Conservation (phyloP, 768 basidiomycete genomes). For the Suillus subalutaceus region DNA sequence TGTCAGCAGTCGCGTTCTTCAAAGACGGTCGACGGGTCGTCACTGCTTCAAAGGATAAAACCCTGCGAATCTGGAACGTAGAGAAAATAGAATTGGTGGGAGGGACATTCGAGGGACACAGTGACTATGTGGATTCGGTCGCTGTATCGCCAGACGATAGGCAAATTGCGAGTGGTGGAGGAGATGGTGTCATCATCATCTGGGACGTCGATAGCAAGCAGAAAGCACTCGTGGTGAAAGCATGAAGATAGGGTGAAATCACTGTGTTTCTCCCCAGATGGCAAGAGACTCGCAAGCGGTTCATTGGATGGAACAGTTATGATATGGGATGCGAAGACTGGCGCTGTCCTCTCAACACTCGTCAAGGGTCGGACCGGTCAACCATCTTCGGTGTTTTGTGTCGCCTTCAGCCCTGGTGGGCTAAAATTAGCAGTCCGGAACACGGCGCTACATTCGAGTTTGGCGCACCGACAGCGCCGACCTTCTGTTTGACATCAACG, state of each 20-base stretch:
- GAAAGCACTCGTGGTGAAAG: constrained; percentile 25
- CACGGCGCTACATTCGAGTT: not conserved
- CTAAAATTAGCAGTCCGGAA: constrained; percentile 10
- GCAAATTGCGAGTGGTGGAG: constrained; percentile 28
- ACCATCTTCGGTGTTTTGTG: not conserved
- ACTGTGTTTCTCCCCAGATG: constrained; percentile 9
- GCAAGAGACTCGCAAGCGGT: constrained; percentile 1
- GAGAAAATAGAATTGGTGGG: constrained; percentile 18
- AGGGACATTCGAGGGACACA: constrained; percentile 24
- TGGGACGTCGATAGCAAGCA: constrained; percentile 28
- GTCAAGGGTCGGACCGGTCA: too few relatives aligned
- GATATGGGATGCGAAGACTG: constrained; percentile 11
- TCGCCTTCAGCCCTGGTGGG: constrained; percentile 12
- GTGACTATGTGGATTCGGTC: constrained; percentile 26
- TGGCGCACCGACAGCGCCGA: not conserved
- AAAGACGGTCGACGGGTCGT: too few relatives aligned
- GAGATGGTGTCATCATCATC: constrained; percentile 25
- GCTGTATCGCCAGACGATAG: constrained; percentile 30
- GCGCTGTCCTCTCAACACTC: constrained; percentile 7
- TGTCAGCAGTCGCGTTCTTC: too few relatives aligned
- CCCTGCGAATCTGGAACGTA: constrained; percentile 30
- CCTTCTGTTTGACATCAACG: not conserved
- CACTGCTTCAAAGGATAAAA: too few relatives aligned
- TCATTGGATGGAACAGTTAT: not conserved
- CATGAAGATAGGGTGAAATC: constrained; percentile 30